A percentile compares a stretch with the other conserved stretches of the same genome.
Conservation (phyloP, 2,329 filamentous ascomycete genomes). For the Colletotrichum trifolii region DNA sequence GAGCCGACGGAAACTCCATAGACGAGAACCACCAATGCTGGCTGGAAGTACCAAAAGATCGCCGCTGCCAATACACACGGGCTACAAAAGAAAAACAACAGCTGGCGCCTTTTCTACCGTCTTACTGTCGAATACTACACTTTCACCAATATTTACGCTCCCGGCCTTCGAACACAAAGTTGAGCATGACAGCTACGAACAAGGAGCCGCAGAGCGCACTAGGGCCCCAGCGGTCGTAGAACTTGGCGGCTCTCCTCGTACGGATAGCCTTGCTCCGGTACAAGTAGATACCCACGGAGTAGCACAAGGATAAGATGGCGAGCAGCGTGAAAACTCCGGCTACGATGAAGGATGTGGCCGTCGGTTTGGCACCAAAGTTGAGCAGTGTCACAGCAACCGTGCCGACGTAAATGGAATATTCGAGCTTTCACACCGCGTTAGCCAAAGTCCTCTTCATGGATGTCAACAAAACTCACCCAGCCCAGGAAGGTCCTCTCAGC, state of each 20-base stretch:
- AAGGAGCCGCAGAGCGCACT: constrained; percentile 79
- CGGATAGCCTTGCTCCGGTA: constrained; percentile 90
- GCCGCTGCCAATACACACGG: not conserved
- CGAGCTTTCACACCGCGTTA: constrained; percentile 68
- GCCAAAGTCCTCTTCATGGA: constrained; percentile 17
- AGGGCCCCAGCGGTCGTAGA: constrained; percentile 91
- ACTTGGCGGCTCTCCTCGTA: constrained; percentile 84
- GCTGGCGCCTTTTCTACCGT: not conserved
- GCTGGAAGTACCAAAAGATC: not conserved
- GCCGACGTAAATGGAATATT: constrained; percentile 95
- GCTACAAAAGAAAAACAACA: constrained; percentile 3
- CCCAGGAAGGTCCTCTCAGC: constrained; percentile 95
- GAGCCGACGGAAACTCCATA: not conserved
- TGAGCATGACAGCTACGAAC: constrained; percentile 78
- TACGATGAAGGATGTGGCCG: constrained; percentile 70
- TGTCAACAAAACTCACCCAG: constrained; percentile 72
- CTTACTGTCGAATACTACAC: not conserved
- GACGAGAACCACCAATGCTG: constrained; percentile 9
- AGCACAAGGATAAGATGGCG: constrained; percentile 81
- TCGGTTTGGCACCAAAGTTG: constrained; percentile 77
- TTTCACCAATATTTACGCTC: constrained; percentile 65
- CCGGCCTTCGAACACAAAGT: constrained; percentile 82
- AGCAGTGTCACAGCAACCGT: constrained; percentile 86
- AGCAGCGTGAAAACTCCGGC: constrained; percentile 85
- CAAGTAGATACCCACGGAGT: constrained; percentile 85